Percentiles rank a stretch among this genome's conserved stretches.
Evolutionary conservation across 129 eudicot genomes (phyloP).

Genomic region (Scalesia atractyloides): DNA sequence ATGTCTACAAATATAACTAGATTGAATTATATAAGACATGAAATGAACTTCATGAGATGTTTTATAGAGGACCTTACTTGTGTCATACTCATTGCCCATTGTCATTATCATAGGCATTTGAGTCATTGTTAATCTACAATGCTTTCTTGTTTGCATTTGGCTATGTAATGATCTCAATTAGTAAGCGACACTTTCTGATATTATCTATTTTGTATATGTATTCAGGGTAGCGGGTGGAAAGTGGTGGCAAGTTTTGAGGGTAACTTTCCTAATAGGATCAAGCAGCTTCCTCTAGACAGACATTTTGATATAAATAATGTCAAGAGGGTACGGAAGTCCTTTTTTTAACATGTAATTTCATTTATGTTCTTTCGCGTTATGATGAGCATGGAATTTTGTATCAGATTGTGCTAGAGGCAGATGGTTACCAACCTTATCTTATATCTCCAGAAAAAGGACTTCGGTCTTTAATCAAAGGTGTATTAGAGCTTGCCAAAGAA

Average conservation of each 20-base stretch:
- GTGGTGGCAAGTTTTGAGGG: slow-evolving; percentile 98
- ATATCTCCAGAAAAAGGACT: slow-evolving; percentile 99
- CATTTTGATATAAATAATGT: slow-evolving; percentile 97
- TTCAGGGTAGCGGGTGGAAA: slow-evolving; percentile 96
- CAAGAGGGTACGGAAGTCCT: slow-evolving; percentile 64
- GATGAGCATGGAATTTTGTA: slow-evolving; percentile 28
- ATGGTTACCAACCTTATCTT: slow-evolving; percentile 99
- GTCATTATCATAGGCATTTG: not conserved
- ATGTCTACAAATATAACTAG: not conserved
- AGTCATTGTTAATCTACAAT: slow-evolving; percentile 12
- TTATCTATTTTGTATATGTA: not conserved
- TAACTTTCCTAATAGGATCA: slow-evolving; percentile 88
- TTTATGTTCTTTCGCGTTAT: not conserved
- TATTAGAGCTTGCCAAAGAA: slow-evolving; percentile 94
- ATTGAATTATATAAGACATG: slow-evolving; percentile 4
- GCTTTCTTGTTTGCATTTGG: not conserved
- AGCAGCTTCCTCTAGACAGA: slow-evolving; percentile 97
- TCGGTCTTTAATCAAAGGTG: slow-evolving; percentile 83
- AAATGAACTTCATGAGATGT: not conserved
- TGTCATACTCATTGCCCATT: not conserved
- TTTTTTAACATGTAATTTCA: not conserved
- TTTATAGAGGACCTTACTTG: not conserved
- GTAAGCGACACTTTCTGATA: slow-evolving; percentile 10
- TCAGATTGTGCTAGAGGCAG: slow-evolving; percentile 99
- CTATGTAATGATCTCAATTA: slow-evolving; percentile 14